phyloP scores from a whole-genome alignment of 176 grass and related monocot species.

The Tillandsia leiboldiana region DNA sequence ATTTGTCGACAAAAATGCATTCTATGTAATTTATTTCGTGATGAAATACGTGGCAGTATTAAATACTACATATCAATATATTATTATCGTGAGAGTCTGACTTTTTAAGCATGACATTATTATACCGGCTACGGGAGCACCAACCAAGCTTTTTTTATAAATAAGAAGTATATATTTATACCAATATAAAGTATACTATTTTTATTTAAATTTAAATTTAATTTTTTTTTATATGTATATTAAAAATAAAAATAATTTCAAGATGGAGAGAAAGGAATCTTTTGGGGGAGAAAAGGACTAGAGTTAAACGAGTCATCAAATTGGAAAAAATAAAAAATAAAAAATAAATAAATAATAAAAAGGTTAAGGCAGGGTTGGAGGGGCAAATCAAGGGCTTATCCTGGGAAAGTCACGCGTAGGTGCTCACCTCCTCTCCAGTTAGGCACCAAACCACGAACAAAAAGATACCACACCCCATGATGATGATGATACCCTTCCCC shows the following conservation, averaged over 20 bases:
- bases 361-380: not conserved
- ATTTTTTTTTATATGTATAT: too few species aligned
- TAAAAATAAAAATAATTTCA: not conserved
- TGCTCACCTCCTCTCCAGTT: too few species aligned
- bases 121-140: not conserved
- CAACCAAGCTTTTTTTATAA: not conserved
- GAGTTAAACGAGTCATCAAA: not conserved
- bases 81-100: not conserved
- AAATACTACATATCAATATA: not conserved
- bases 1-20: not conserved
- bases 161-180: not conserved
- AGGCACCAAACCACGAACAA: too few species aligned
- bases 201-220: too few species aligned
- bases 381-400: not conserved
- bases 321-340: not conserved
- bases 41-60: too few species aligned
- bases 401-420: too few species aligned
- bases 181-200: too few species aligned
- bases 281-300: not conserved
- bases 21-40: too few species aligned
- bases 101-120: conserved; percentile 11
- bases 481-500: too few species aligned
- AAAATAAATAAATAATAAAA: too few species aligned
- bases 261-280: not conserved
- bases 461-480: too few species aligned